phyloP scores from a whole-genome alignment of 306 rosid species.

The Lathyrus sativus region DNA sequence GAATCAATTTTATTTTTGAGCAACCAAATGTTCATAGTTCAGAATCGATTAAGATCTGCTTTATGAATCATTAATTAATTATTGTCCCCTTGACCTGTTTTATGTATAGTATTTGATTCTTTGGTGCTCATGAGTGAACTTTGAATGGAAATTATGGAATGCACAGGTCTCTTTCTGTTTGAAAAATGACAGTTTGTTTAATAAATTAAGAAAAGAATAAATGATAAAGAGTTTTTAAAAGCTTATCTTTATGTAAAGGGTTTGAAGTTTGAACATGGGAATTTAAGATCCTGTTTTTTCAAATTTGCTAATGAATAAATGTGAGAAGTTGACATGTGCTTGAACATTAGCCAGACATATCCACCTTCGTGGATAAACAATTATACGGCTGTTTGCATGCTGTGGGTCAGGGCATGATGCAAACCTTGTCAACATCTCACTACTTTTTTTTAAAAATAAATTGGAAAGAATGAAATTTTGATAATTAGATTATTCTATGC shows the following conservation, averaged over 20 bases:
- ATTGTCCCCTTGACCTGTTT: constrained; percentile 14
- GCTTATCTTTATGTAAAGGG: constrained; percentile 5
- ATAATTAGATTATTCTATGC: too few species aligned
- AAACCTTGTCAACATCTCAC: constrained; percentile 7
- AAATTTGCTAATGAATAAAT: constrained; percentile 23
- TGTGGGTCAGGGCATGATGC: constrained; percentile 28
- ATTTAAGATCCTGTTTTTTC: constrained; percentile 19
- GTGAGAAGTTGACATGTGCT: constrained; percentile 32
- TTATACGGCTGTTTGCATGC: neutral
- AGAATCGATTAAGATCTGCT: neutral
- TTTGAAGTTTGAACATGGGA: constrained; percentile 20
- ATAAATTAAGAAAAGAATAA: constrained; percentile 28
- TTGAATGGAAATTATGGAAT: constrained; percentile 4
- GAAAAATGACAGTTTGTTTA: constrained; percentile 18
- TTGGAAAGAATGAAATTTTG: too few species aligned
- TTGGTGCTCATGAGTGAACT: neutral
- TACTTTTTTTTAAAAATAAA: neutral
- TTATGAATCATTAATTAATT: constrained; percentile 16
- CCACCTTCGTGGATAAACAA: neutral
- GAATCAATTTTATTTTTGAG: too few species aligned
- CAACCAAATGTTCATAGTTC: too few species aligned
- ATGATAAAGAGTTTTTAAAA: constrained; percentile 27
- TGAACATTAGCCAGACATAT: neutral
- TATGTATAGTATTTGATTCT: constrained; percentile 1
- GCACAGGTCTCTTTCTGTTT: constrained; percentile 22